Conservation (phyloP, 768 basidiomycete genomes). For the Tulasnella sp. region DNA sequence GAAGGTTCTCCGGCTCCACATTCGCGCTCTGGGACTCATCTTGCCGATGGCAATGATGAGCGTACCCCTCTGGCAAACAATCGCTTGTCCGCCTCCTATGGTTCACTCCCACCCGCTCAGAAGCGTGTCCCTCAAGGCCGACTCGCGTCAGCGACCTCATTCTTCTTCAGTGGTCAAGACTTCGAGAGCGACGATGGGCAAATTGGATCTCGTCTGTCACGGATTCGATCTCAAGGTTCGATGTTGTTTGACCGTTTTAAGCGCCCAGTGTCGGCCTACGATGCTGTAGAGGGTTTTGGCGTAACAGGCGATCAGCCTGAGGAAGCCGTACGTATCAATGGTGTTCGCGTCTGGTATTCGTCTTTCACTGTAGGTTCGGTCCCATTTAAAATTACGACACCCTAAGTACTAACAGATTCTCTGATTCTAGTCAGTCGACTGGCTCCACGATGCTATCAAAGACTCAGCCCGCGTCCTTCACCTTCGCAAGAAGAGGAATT, state of each 20-base stretch:
- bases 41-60: not conserved
- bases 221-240: constrained; percentile 8
- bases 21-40: not conserved
- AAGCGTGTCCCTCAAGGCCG: not conserved
- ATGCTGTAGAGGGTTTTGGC: constrained; percentile 9
- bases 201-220: not conserved
- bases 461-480: constrained; percentile 74
- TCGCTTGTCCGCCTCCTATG: constrained; percentile 13
- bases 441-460: constrained; percentile 95
- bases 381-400: too few relatives aligned
- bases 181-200: not conserved
- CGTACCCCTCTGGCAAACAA: not conserved
- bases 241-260: constrained; percentile 11
- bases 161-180: not conserved
- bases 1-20: not conserved
- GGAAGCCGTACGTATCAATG: constrained; percentile 60
- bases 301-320: constrained; percentile 22
- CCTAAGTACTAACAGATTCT: too few relatives aligned
- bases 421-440: constrained; percentile 56
- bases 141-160: not conserved
- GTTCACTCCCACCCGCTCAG: constrained; percentile 3
- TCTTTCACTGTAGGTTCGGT: constrained; percentile 54
- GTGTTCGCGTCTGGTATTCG: constrained; percentile 83
- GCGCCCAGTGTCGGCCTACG: constrained; percentile 18
- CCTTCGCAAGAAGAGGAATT: constrained; percentile 52